Evolutionary conservation across 2,329 filamentous ascomycete genomes (phyloP).

Genomic region (Colletotrichum sp.): DNA sequence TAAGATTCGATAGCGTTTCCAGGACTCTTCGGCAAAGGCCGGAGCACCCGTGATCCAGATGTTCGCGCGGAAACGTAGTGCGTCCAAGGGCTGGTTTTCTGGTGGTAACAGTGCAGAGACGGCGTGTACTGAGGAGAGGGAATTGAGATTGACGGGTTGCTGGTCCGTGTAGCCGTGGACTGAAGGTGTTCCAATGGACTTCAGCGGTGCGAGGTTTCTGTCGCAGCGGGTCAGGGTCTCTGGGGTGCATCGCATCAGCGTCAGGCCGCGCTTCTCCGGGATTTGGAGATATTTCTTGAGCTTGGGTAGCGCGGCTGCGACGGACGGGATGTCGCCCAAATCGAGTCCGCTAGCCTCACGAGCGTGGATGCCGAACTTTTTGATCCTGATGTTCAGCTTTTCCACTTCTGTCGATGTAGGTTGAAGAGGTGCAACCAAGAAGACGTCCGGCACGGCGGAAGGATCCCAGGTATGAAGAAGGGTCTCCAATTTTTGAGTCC

Average conservation of each 20-base stretch:
- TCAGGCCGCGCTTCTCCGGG: conserved; percentile 4
- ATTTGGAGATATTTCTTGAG: conserved; percentile 20
- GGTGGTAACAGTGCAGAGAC: conserved; percentile 17
- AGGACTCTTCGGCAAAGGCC: conserved; percentile 22
- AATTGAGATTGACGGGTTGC: conserved; percentile 25
- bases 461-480: neutral
- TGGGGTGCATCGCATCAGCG: conserved; percentile 15
- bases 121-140: conserved; percentile 23
- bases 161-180: conserved; percentile 26
- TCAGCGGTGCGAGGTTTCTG: conserved; percentile 21
- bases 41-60: conserved; percentile 21
- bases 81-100: conserved; percentile 21
- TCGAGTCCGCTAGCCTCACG: conserved; percentile 20
- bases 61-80: conserved; percentile 25
- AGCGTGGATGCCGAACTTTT: conserved; percentile 21
- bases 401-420: neutral
- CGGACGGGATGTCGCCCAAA: conserved; percentile 13
- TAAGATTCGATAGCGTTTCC: conserved; percentile 21
- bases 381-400: neutral
- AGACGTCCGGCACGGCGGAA: neutral
- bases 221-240: conserved; percentile 19
- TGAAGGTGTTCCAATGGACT: conserved; percentile 21
- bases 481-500: neutral
- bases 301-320: conserved; percentile 16
- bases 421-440: neutral